Evolutionary conservation across 768 basidiomycete species (phyloP).

Genomic region (Chalciporus pseudorubinellus): DNA sequence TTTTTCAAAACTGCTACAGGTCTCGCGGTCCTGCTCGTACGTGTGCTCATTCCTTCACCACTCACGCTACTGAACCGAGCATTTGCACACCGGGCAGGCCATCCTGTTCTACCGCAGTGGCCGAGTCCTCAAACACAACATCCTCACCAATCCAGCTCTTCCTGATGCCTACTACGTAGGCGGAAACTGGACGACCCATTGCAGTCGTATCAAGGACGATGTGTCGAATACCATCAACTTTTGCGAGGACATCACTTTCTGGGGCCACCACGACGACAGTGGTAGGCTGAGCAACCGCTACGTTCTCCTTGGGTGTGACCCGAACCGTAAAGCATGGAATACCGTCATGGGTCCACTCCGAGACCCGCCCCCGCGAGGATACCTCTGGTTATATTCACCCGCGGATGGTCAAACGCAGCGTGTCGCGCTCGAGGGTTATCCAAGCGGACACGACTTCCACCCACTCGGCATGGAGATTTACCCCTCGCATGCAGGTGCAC

Average conservation of each 20-base stretch:
- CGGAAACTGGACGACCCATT: slow-evolving; percentile 49
- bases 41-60: background rate
- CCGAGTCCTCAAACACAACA: slow-evolving; percentile 37
- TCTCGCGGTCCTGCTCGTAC: slow-evolving; percentile 12
- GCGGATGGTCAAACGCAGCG: slow-evolving; percentile 32
- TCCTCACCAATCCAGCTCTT: slow-evolving; percentile 43
- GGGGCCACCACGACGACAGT: slow-evolving; percentile 50
- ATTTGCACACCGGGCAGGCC: slow-evolving; percentile 36
- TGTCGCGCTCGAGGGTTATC: slow-evolving; percentile 51
- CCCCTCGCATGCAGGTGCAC: slow-evolving; percentile 46
- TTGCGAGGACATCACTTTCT: slow-evolving; percentile 67
- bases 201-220: slow-evolving; percentile 38
- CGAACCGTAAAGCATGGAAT: slow-evolving; percentile 60
- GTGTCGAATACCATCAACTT: slow-evolving; percentile 35
- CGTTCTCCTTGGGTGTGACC: slow-evolving; percentile 44
- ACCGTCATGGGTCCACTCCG: slow-evolving; percentile 71
- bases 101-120: slow-evolving; percentile 46
- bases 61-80: too few relatives aligned
- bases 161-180: slow-evolving; percentile 50
- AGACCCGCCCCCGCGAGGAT: slow-evolving; percentile 56
- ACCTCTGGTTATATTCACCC: slow-evolving; percentile 55
- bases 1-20: slow-evolving; percentile 1
- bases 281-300: slow-evolving; percentile 43
- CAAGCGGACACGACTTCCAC: slow-evolving; percentile 61
- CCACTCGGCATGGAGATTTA: slow-evolving; percentile 64